A percentile compares a stretch with the other conserved stretches of the same genome.
phyloP scores from a whole-genome alignment of 106 monocot genomes.

The Posidonia australis region DNA sequence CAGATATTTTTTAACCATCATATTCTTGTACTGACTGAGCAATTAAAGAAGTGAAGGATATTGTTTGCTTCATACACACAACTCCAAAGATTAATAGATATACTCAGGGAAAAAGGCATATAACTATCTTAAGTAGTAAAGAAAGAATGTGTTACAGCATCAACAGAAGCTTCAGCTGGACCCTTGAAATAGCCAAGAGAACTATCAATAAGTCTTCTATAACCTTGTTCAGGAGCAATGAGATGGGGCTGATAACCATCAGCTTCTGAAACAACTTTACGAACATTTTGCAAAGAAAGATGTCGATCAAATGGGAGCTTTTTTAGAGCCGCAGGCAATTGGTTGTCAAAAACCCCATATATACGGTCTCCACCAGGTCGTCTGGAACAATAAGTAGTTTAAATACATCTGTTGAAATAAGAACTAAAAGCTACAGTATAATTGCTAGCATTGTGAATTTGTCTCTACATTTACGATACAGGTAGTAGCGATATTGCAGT shows the following conservation, averaged over 20 bases:
- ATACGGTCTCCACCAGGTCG: constrained; percentile 89
- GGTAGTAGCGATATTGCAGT: too few relatives aligned
- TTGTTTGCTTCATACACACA: too few relatives aligned
- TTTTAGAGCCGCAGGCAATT: constrained; percentile 75
- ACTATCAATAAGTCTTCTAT: constrained; percentile 87
- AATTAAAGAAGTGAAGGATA: too few relatives aligned
- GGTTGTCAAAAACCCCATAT: constrained; percentile 93
- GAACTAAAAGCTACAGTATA: neutral
- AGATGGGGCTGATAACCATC: constrained; percentile 94
- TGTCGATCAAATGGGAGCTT: constrained; percentile 93
- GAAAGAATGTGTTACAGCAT: constrained; percentile 45
- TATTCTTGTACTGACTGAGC: too few relatives aligned
- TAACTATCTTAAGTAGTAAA: neutral
- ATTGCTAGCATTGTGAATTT: neutral
- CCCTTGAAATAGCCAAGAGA: constrained; percentile 83
- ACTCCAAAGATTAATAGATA: neutral
- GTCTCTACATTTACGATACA: too few relatives aligned
- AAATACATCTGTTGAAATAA: neutral
- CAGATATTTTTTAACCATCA: too few relatives aligned
- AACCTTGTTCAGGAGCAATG: constrained; percentile 90
- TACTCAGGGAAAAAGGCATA: neutral
- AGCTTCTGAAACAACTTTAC: constrained; percentile 81
- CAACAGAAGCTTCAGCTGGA: constrained; percentile 91
- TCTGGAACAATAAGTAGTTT: constrained; percentile 32
- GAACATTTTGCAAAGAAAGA: constrained; percentile 81